Percentiles rank a stretch among this genome's conserved stretches.
These are phyloP conservation scores for Candida krabiensis DNA, from an alignment of 805 yeast genomes.

Conservation along the genomic window DNA sequence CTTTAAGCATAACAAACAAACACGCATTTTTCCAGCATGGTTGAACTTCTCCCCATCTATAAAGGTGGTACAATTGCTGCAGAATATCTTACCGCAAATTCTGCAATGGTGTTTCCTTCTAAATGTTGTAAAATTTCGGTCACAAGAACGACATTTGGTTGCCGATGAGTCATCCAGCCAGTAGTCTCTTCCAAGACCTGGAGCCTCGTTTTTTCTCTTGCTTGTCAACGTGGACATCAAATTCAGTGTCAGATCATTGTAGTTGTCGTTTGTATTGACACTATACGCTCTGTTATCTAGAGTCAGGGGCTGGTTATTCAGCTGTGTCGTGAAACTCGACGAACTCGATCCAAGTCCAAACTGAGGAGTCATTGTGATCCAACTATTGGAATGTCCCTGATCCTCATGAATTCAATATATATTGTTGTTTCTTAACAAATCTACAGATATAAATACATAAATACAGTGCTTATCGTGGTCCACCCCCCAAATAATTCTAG, in stretches of 20 bases:
- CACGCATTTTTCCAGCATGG: conserved; percentile 67
- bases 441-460: no score
- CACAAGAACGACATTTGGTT: conserved; percentile 82
- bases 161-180: conserved; percentile 98
- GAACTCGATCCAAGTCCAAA: conserved; percentile 20
- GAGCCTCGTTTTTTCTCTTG: conserved; percentile 19
- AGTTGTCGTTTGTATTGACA: conserved; percentile 12
- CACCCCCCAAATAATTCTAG: no score
- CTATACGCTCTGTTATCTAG: conserved; percentile 8
- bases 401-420: no score
- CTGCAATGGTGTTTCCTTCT: conserved; percentile 93
- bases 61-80: conserved; percentile 76
- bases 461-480: no score
- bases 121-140: conserved; percentile 76
- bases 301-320: conserved; percentile 21
- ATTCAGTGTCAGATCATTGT: conserved; percentile 25
- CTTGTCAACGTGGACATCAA: conserved; percentile 23
- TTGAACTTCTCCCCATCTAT: conserved; percentile 66
- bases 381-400: no score
- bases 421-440: no score
- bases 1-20: conserved; percentile 69
- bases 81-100: conserved; percentile 93
- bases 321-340: conserved; percentile 25
- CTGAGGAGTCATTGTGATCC: conserved; percentile 2
- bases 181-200: conserved; percentile 69